Percentiles rank a stretch among this genome's conserved stretches.
Evolutionary conservation across 176 grass and related monocot species (phyloP).

Genomic region (Thalia dealbata): DNA sequence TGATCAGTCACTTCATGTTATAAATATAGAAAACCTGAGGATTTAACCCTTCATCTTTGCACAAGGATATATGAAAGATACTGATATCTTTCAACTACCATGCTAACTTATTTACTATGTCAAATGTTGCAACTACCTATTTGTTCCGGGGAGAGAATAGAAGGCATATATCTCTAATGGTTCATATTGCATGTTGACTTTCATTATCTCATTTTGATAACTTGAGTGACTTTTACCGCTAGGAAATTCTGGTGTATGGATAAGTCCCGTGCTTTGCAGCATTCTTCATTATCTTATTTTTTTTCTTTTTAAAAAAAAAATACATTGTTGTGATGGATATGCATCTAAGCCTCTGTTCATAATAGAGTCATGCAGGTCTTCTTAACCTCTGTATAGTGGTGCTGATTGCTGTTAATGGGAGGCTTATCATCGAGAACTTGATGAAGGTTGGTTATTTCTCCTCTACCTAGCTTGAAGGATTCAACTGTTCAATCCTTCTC

Average conservation of each 20-base stretch:
- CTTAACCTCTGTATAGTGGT: conserved; percentile 97
- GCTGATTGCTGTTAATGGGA: conserved; percentile 82
- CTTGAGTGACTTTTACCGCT: background rate
- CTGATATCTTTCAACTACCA: background rate
- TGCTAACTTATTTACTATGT: background rate
- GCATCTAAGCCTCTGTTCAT: conserved; percentile 18
- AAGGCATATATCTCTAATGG: background rate
- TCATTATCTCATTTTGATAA: background rate
- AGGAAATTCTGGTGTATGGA: background rate
- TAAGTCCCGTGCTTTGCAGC: background rate
- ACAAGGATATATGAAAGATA: too few species aligned
- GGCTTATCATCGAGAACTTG: conserved; percentile 96
- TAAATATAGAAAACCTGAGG: too few species aligned
- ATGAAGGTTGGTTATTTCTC: conserved; percentile 66
- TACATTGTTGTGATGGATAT: background rate
- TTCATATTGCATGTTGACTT: background rate
- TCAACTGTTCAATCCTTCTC: conserved; percentile 1
- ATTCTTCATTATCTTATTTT: background rate
- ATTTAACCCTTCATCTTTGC: too few species aligned
- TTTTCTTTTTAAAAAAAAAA: background rate
- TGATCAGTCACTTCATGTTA: too few species aligned
- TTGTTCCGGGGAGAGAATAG: background rate
- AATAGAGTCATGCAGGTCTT: conserved; percentile 96
- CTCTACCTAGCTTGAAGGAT: conserved; percentile 1
- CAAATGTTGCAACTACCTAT: background rate